Base-by-base conservation (phyloP, 139 green algal species). In the Edaphochlamys debaryana region DNA sequence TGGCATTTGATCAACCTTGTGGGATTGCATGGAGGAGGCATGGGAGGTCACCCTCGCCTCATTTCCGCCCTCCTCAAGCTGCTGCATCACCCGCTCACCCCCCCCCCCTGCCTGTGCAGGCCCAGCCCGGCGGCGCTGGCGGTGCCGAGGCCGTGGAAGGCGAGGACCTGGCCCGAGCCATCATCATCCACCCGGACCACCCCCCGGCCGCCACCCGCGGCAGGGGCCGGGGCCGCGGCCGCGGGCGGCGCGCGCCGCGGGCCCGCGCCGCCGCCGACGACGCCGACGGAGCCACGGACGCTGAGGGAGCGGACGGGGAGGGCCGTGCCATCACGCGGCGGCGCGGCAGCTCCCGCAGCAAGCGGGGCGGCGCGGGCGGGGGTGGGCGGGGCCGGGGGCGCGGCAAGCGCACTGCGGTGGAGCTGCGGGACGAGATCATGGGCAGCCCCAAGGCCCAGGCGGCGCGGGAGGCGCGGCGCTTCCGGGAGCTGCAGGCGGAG, bases 121-220 rank as follows among this genome's bases (percentile, higher is more conserved):
- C n/a, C n/a, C n/a, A n/a, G n/a, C n/a, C 64, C 0, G 36, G 19
- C 34, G 36, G 20, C 64, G 69, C 5, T 11, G 69, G 42, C 8
- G 69, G 9, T 0, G 42, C 0, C 0, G 42, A 41, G 30, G 69
- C 1, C 30, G 69, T 19, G 4, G 60, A 22, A 0, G 60, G 30
- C 4, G 60, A 5, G 3, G 48, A 78, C 70, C 15, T 64, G 19
- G 17, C 32, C 48, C 42, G 45, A 17, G 75, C 75, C 37, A 40
- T 81, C 41, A 71, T 81, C n/a, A 11, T 81, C 17, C 75, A 81
- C 40, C 75, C 75, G 19, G 42, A 81, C 60, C 40, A 60, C n/a
- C 7, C 11, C 17, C 48, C 3, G 74, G 58, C 29, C 34, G 58
- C 37, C 56, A 56, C 38, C 30, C 19, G 19, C 6, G 60, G 60